Evolutionary conservation across 768 basidiomycete species (phyloP).

Genomic region (Pulveroboletus frians): DNA sequence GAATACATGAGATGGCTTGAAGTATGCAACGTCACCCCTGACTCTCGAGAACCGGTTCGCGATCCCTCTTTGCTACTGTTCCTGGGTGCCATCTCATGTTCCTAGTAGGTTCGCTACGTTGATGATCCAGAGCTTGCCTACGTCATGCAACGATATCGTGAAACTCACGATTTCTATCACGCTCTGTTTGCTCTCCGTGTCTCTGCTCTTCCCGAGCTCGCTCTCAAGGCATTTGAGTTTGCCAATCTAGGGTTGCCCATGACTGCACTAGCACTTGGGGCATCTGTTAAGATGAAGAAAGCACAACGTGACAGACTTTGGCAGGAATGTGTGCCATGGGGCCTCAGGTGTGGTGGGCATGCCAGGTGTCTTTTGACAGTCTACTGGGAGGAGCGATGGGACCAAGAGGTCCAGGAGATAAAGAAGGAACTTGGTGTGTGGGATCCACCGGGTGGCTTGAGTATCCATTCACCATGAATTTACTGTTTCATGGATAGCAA

Average conservation of each 20-base stretch:
- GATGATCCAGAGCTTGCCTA: slow-evolving; percentile 94
- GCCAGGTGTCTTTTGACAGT: slow-evolving; percentile 78
- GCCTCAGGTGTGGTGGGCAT: slow-evolving; percentile 72
- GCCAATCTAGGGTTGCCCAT: slow-evolving; percentile 89
- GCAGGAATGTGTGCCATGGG: slow-evolving; percentile 89
- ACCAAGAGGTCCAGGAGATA: slow-evolving; percentile 73
- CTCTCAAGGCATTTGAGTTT: slow-evolving; percentile 92
- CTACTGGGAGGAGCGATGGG: slow-evolving; percentile 96
- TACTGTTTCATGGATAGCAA: no score
- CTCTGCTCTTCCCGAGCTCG: slow-evolving; percentile 85
- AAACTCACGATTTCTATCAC: slow-evolving; percentile 98
- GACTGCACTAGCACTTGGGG: slow-evolving; percentile 69
- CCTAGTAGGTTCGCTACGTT: slow-evolving; percentile 81
- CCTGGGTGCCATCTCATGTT: neutral
- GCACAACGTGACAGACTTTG: slow-evolving; percentile 55
- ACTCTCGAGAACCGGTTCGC: slow-evolving; percentile 84
- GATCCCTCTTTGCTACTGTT: neutral
- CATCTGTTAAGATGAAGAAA: slow-evolving; percentile 30
- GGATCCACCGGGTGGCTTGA: slow-evolving; percentile 57
- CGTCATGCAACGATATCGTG: slow-evolving; percentile 96
- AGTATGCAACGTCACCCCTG: slow-evolving; percentile 83
- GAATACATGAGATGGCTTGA: slow-evolving; percentile 90
- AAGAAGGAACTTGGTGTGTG: slow-evolving; percentile 80
- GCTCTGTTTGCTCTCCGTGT: slow-evolving; percentile 86
- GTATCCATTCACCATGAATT: slow-evolving; percentile 9